Evolutionary conservation across 352 stramenopile species (phyloP), one percentile per base, ranked within the genome.

Genomic region (Phytophthora hybrid): DNA sequence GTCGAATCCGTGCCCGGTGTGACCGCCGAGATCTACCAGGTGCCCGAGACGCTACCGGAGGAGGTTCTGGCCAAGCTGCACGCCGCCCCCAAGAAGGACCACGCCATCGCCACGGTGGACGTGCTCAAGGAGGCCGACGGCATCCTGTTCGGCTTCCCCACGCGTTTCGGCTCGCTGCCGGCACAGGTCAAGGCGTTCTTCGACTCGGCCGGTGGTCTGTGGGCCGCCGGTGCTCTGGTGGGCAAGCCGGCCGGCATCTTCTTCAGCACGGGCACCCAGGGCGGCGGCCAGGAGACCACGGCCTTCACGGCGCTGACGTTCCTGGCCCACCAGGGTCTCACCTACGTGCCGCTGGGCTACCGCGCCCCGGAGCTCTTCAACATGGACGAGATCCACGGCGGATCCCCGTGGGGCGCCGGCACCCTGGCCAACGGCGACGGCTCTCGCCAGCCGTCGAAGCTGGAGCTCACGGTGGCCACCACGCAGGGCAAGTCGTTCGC

Each of bases 401-500:
- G 71, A 46, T 77, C 71, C 2, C 59, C 71, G 21, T 77, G 71
- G 71, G 71, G 71, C 39, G 71, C 71, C 4, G 71, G 71, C 18
- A 67, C 71, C 2, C 44, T 77, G 23, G 71, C 71, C 10, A 58
- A 58, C 21, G 71, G 71, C 8, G 71, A 77, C 39, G 71, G 71
- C 4, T 77, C 71, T 71, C 71, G 92, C 68, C 80, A 89, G 80
- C 84, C 89, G 10, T 88, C 85, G 18, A 85, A 96, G 63, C 65
- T 95, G n/a, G 93, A 98, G 76, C 73, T 89, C 66, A 78, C 81
- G 26, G 69, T 96, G n/a, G 87, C 84, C 59, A 86, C 85, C 41
- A 51, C 41, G 5, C 41, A 51, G 41, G 41, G 41, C 41, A 51
- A 51, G 41, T 51, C 41, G 16, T 51, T 51, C 41, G 41, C 41